phyloP scores from a whole-genome alignment of 495 filamentous ascomycete species.

The Penicillium salamii region DNA sequence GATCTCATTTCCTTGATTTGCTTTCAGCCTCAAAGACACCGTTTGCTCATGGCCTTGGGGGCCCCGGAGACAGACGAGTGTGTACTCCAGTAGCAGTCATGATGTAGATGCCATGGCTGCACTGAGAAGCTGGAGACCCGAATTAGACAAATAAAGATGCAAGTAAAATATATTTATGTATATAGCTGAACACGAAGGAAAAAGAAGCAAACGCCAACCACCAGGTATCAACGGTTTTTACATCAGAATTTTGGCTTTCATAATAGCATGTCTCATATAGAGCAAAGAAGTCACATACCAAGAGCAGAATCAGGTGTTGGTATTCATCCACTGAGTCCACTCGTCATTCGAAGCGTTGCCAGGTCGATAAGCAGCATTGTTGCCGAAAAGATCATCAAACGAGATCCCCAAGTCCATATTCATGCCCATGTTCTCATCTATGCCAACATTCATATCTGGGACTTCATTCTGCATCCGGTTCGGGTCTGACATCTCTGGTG shows the following conservation, averaged over 20 bases:
- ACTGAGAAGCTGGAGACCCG: too few species aligned
- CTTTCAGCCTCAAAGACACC: too few species aligned
- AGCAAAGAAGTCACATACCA: not conserved
- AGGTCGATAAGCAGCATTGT: conserved; percentile 22
- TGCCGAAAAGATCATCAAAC: conserved; percentile 46
- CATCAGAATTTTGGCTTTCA: conserved; percentile 13
- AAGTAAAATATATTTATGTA: not conserved
- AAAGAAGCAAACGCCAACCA: conserved; percentile 15
- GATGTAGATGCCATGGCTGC: too few species aligned
- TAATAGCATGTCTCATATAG: conserved; percentile 25
- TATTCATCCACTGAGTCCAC: conserved; percentile 46
- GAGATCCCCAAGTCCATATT: conserved; percentile 38
- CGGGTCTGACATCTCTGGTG: conserved; percentile 15
- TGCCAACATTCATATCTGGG: conserved; percentile 28
- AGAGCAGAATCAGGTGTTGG: conserved; percentile 6
- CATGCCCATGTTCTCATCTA: conserved; percentile 30
- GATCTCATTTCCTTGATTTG: too few species aligned
- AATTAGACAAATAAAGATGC: too few species aligned
- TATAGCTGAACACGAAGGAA: not conserved
- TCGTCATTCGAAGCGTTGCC: conserved; percentile 33
- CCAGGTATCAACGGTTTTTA: conserved; percentile 24
- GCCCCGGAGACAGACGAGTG: too few species aligned
- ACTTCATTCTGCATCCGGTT: conserved; percentile 23
- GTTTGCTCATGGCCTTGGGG: too few species aligned
- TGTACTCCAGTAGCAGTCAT: too few species aligned